Base-by-base conservation (phyloP, 1,284 basidiomycete species). In the Trametes versicolor region DNA sequence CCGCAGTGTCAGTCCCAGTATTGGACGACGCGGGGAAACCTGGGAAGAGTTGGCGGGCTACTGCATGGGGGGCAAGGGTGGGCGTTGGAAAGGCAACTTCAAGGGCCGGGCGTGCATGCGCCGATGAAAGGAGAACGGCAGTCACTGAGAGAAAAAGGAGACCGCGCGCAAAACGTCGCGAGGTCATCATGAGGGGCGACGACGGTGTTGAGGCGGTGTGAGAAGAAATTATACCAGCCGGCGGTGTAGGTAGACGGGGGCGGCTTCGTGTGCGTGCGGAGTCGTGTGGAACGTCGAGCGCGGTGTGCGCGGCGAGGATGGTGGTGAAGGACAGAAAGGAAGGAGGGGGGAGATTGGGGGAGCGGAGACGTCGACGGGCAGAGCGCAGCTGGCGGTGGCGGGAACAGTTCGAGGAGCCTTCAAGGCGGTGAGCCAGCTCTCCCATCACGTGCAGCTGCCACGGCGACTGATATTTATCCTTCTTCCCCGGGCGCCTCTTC, bases 371-470 rank as follows among this genome's bases (percentile, higher is more conserved):
- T 47, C 57, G 61, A 58, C 58, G 53, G 36, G 43, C 47, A 43
- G 58, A 69, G 61, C 65, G 63, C 65, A 64, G 63, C 45, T 53
- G 68, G 45, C 63, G 65, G 60, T 56, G 58, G 58, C 63, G 59
- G 60, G 39, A 36, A 52, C 34, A 54, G 62, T 58, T 58, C 62
- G 37, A 52, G 61, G 47, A 52, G 41, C 53, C 64, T 51, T 53
- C 53, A 54, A 67, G 68, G 68, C 68, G 63, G 68, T 70, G 68
- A 65, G 64, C 66, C 65, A 63, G 65, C 63, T 70, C 64, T 66
- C 68, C 58, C 68, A 67, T 70, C 68, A 70, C 68, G 68, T 70
- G 68, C 66, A 67, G 68, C 63, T 70, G 68, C 64, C 68, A 70
- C 68, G 68, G 68, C 68, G 68, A 70, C 66, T 70, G 68, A 70